phyloP scores from a whole-genome alignment of 2,329 filamentous ascomycete species.

The Pleomassaria siparia region DNA sequence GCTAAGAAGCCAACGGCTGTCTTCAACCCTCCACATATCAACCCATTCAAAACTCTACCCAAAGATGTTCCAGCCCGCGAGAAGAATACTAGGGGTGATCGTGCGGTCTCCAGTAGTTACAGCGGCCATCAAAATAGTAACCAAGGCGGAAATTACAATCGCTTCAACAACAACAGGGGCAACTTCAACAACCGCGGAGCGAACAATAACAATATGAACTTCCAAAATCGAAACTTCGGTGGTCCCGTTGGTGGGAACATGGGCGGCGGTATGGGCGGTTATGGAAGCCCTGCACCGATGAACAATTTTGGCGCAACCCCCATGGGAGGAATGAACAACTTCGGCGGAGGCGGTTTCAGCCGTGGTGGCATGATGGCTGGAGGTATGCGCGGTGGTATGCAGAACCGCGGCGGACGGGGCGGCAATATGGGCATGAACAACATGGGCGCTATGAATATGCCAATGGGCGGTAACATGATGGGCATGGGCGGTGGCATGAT shows the following conservation, averaged over 20 bases:
- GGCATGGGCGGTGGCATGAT: conserved; percentile 50
- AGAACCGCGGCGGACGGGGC: conserved; percentile 42
- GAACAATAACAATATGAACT: conserved; percentile 30
- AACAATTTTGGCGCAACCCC: conserved; percentile 51
- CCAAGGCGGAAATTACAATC: conserved; percentile 42
- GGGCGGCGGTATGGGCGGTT: conserved; percentile 49
- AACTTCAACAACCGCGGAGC: conserved; percentile 32
- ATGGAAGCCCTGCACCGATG: conserved; percentile 46
- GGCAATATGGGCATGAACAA: conserved; percentile 39
- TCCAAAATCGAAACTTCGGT: conserved; percentile 42
- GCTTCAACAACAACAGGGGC: conserved; percentile 34
- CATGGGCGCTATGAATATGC: conserved; percentile 41
- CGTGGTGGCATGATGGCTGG: conserved; percentile 46
- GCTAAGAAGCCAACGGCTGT: conserved; percentile 69
- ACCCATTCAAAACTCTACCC: conserved; percentile 87
- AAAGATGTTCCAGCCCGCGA: conserved; percentile 80
- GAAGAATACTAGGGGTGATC: conserved; percentile 60
- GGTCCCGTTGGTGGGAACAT: conserved; percentile 35
- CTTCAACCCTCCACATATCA: conserved; percentile 75
- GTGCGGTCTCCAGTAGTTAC: conserved; percentile 47
- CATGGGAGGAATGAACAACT: conserved; percentile 42
- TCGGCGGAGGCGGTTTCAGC: conserved; percentile 43
- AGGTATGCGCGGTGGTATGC: conserved; percentile 51
- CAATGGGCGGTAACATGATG: conserved; percentile 45
- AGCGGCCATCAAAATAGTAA: conserved; percentile 55